These are phyloP conservation scores for Penicillium sclerotiorum DNA, from an alignment of 2,329 filamentous ascomycete genomes.

Conservation along the genomic window DNA sequence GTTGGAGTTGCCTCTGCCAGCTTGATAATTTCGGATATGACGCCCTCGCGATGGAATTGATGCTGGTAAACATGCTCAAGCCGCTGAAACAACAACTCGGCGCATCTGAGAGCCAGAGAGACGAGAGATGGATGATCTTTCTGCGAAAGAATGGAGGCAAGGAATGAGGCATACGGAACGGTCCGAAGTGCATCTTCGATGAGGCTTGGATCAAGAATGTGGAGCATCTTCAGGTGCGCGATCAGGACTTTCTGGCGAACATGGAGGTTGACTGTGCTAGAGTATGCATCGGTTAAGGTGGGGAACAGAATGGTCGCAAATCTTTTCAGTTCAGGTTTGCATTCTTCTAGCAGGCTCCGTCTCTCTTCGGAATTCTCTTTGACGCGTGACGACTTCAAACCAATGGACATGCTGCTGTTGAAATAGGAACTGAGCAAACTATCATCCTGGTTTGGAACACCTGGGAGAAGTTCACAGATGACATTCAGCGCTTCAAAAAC, in stretches of 20 bases:
- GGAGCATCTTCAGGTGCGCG: conserved; percentile 97
- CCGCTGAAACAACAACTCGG: conserved; percentile 81
- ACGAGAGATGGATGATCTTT: conserved; percentile 89
- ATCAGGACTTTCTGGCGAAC: conserved; percentile 93
- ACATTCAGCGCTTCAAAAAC: conserved; percentile 97
- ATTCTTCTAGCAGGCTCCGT: conserved; percentile 77
- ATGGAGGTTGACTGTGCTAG: conserved; percentile 92
- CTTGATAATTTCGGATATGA: conserved; percentile 86
- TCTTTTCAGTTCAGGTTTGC: conserved; percentile 81
- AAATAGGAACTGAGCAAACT: conserved; percentile 50
- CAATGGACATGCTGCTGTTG: conserved; percentile 48
- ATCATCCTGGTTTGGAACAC: conserved; percentile 63
- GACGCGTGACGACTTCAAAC: conserved; percentile 35
- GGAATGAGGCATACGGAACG: conserved; percentile 92
- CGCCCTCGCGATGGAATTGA: conserved; percentile 95
- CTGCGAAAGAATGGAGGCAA: conserved; percentile 93
- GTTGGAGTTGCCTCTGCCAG: conserved; percentile 59
- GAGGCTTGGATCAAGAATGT: conserved; percentile 83
- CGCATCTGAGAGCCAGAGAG: conserved; percentile 82
- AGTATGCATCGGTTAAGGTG: conserved; percentile 93
- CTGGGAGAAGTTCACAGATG: conserved; percentile 89
- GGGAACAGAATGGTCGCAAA: conserved; percentile 93
- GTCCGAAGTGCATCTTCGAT: conserved; percentile 81
- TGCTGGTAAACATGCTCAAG: conserved; percentile 88
- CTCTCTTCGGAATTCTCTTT: conserved; percentile 72